phyloP scores from a whole-genome alignment of 768 basidiomycete genomes.

The Daedaleopsis sinensis region DNA sequence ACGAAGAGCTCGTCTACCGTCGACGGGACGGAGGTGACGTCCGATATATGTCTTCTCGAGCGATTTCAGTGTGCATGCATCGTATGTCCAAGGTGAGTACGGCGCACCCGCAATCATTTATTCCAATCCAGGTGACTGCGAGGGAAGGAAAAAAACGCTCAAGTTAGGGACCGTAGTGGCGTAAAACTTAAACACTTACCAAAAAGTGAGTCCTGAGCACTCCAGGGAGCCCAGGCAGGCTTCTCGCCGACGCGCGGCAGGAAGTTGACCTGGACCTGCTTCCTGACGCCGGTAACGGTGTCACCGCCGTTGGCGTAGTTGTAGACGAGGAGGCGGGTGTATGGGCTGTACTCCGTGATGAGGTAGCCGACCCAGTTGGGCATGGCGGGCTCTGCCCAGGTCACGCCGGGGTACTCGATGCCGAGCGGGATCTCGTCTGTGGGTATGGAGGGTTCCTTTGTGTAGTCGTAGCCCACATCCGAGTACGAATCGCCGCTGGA shows the following conservation, averaged over 20 bases:
- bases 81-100: not conserved
- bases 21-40: not conserved
- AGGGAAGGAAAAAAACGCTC: not conserved
- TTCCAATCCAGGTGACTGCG: conserved; percentile 66
- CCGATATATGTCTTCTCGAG: conserved; percentile 3
- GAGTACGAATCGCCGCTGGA: conserved; percentile 65
- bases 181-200: conserved; percentile 16
- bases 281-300: conserved; percentile 42
- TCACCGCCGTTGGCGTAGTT: conserved; percentile 62
- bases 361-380: conserved; percentile 70
- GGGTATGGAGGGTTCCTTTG: conserved; percentile 31
- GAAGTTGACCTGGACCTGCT: conserved; percentile 46
- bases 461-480: conserved; percentile 36
- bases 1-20: conserved; percentile 42
- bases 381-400: conserved; percentile 47
- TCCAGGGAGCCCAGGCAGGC: conserved; percentile 31
- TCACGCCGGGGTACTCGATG: conserved; percentile 49
- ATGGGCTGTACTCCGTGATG: conserved; percentile 39
- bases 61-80: not conserved
- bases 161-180: not conserved
- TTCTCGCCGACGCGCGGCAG: conserved; percentile 32
- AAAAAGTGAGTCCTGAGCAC: conserved; percentile 28
- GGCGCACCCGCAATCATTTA: conserved; percentile 64
- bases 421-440: conserved; percentile 50
- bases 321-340: conserved; percentile 49